phyloP scores from a whole-genome alignment of 2,329 filamentous ascomycete genomes.

The Hymenoscyphus fraxineus region DNA sequence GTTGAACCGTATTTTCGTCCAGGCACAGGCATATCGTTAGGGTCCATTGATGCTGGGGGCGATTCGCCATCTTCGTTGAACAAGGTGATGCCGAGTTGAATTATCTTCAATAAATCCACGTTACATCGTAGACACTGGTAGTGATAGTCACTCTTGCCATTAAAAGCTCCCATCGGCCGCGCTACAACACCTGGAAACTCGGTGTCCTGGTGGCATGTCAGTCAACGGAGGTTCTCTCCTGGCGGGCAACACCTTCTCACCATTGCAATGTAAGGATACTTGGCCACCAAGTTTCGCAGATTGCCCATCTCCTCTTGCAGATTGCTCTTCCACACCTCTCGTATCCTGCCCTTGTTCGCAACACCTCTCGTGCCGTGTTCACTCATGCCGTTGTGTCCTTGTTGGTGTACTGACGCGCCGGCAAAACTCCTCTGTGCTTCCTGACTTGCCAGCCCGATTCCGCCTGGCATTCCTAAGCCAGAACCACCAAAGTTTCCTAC shows the following conservation, averaged over 20 bases:
- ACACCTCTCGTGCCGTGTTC: slow-evolving; percentile 53
- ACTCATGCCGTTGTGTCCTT: slow-evolving; percentile 51
- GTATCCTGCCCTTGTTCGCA: slow-evolving; percentile 72
- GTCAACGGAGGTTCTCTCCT: slow-evolving; percentile 23
- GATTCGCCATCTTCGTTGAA: slow-evolving; percentile 89
- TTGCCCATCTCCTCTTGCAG: slow-evolving; percentile 85
- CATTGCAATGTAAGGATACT: slow-evolving; percentile 97
- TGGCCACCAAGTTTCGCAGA: slow-evolving; percentile 77
- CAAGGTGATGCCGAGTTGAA: slow-evolving; percentile 91
- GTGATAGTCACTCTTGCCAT: slow-evolving; percentile 95
- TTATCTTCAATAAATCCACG: slow-evolving; percentile 95
- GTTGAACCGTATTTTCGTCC: slow-evolving; percentile 43
- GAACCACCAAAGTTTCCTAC: slow-evolving; percentile 56
- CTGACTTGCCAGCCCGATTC: slow-evolving; percentile 77
- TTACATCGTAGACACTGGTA: slow-evolving; percentile 97
- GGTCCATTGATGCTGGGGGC: slow-evolving; percentile 54
- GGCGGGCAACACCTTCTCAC: slow-evolving; percentile 49
- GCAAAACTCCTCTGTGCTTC: slow-evolving; percentile 85
- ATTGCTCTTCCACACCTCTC: slow-evolving; percentile 94
- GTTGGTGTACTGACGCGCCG: slow-evolving; percentile 61
- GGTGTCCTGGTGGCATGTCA: slow-evolving; percentile 65
- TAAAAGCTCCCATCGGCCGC: slow-evolving; percentile 89
- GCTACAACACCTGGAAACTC: slow-evolving; percentile 98
- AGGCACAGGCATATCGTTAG: slow-evolving; percentile 41
- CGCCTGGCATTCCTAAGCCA: slow-evolving; percentile 46